A percentile compares a stretch with the other conserved stretches of the same genome.
Conservation (phyloP, 148 eudicot genomes). For the Persicaria tinctoria region DNA sequence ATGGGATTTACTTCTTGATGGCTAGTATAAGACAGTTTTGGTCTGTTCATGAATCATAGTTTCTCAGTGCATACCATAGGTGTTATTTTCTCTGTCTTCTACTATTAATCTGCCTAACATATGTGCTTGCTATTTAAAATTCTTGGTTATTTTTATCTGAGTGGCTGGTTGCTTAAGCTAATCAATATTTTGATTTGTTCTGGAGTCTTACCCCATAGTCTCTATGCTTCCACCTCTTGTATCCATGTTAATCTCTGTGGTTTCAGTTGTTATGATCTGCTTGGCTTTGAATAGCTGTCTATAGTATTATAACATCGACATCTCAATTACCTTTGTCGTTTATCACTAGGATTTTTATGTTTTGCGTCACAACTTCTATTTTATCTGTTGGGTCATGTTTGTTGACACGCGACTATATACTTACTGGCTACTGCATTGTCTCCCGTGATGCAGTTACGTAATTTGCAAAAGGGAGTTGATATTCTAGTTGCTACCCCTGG, state of each 20-base stretch:
- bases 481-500: conserved; percentile 94
- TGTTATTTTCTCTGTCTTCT: background rate
- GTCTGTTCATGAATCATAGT: background rate
- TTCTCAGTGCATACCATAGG: background rate
- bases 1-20: background rate
- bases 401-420: background rate
- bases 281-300: background rate
- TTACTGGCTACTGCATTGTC: background rate
- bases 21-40: background rate
- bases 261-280: background rate
- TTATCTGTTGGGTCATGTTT: background rate
- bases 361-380: background rate
- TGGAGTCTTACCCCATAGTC: no score
- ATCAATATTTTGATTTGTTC: background rate
- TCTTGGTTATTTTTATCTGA: background rate
- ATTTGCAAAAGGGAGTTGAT: conserved; percentile 73
- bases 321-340: background rate
- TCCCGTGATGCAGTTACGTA: conserved; percentile 40
- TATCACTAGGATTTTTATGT: background rate
- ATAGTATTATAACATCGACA: background rate
- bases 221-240: no score
- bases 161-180: background rate
- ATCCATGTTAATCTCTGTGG: no score
- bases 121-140: background rate
- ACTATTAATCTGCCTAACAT: background rate